These are phyloP conservation scores for Tetrahymena malaccensis DNA, from an alignment of 73 alveolate species.

Conservation along the genomic window DNA sequence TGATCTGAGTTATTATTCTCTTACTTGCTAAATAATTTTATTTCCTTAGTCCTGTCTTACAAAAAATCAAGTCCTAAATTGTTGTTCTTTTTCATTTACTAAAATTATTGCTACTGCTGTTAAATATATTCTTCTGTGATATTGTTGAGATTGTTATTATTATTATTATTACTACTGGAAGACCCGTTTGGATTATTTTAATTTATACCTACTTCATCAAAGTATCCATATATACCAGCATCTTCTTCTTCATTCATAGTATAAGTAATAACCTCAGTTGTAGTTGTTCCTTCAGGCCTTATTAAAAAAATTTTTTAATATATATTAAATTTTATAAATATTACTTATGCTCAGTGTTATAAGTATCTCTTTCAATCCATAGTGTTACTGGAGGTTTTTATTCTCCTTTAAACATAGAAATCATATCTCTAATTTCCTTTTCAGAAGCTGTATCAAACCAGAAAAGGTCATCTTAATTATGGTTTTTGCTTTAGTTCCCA, in stretches of 20 bases:
- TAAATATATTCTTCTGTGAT: background rate
- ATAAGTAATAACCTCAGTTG: background rate
- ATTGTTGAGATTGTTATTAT: background rate
- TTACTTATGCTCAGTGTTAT: background rate
- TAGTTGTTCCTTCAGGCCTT: background rate
- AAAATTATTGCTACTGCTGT: background rate
- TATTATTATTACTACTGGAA: background rate
- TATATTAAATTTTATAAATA: background rate
- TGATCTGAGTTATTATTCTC: too few species aligned
- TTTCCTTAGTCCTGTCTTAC: background rate
- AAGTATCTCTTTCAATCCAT: background rate
- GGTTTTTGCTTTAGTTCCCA: background rate
- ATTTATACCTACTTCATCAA: background rate
- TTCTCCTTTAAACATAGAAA: background rate
- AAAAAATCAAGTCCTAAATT: background rate
- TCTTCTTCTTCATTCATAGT: background rate
- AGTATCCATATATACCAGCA: background rate
- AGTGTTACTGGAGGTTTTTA: background rate
- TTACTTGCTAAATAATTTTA: too few species aligned
- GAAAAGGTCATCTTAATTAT: background rate
- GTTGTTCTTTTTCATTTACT: background rate
- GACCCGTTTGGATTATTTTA: background rate
- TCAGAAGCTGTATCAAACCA: background rate
- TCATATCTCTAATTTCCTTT: background rate
- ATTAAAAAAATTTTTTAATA: background rate